Base-by-base conservation (phyloP, 352 stramenopile genomes). In the Pseudoperonospora humuli region DNA sequence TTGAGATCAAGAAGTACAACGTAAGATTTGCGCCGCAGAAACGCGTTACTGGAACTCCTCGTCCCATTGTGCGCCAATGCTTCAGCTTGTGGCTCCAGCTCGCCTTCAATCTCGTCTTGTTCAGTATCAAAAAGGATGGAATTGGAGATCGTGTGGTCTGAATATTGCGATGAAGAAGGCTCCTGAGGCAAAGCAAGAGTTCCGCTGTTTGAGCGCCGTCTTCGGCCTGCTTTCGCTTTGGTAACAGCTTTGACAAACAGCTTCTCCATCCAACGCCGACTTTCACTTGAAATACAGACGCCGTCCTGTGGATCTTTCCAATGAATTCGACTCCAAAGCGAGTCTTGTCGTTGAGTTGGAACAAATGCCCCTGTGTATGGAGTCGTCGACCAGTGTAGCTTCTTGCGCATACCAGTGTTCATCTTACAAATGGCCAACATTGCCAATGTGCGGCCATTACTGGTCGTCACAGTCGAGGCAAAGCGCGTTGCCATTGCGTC, bases 1-100 rank as follows among this genome's bases (percentile, higher is more conserved):
- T 93, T 93, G 51, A 75, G 67, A 37, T 90, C 75, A 40, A 93
- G 68, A 28, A 90, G 57, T 14, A 73, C 65, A 31, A 86, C 64
- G 27, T 75, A 69, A 25, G 78, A 35, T 34, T 78, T 81, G 45
- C 72, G 69, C 1, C 57, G 39, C 10, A 67, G 29, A 17, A 74
- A 74, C 0, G 59, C 63, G 13, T 26, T 46, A 3, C 39, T 33
- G 2, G 45, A 34, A 8, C 36, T n/a, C 25, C 47, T 53, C 9
- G 19, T 14, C 13, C 6, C 20, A 7, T 19, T 40, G 15, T 18
- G 5, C 13, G 10, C 27, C 20, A 25, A 10, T 10, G 19, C 15
- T 32, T 54, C 45, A 6, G 50, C 46, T 14, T 56, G 54, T 10
- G 50, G 44, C 13, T 64, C 47, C 3, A 50, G 54, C 15, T 64